A percentile compares a stretch with the other conserved stretches of the same genome.
Evolutionary conservation across 345 rosid species (phyloP).

Genomic region (Murraya koenigii): DNA sequence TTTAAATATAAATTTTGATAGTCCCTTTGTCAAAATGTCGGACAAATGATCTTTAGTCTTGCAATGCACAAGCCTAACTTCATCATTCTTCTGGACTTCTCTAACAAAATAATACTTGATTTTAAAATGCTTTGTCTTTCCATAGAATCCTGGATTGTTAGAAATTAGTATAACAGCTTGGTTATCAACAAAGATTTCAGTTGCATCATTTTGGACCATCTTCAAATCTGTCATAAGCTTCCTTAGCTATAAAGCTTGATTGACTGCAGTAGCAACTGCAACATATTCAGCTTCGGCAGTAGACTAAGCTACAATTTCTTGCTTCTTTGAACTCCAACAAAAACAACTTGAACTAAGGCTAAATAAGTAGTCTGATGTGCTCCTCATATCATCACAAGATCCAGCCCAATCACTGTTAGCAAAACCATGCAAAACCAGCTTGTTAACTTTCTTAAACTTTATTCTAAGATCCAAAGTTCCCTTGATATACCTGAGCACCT

Average conservation of each 20-base stretch:
- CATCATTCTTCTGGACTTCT: background rate
- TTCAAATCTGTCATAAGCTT: too few species aligned
- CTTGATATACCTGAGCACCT: background rate
- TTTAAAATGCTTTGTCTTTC: background rate
- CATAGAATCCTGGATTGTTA: background rate
- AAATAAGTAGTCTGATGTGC: too few species aligned
- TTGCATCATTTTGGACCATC: too few species aligned
- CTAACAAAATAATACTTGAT: background rate
- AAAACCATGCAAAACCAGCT: background rate
- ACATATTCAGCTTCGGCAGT: too few species aligned
- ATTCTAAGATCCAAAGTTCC: background rate
- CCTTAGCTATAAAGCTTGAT: too few species aligned
- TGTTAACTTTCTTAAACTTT: background rate
- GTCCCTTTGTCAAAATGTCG: background rate
- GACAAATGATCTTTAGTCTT: background rate
- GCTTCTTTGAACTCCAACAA: background rate
- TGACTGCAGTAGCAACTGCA: too few species aligned
- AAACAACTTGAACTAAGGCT: too few species aligned
- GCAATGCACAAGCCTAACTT: background rate
- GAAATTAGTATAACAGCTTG: too few species aligned
- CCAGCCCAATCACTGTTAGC: background rate
- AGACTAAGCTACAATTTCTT: background rate
- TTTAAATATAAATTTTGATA: background rate
- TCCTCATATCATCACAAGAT: background rate
- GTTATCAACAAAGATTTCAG: too few species aligned